phyloP scores from a whole-genome alignment of 305 asterid species.

The Rubia peregrina region DNA sequence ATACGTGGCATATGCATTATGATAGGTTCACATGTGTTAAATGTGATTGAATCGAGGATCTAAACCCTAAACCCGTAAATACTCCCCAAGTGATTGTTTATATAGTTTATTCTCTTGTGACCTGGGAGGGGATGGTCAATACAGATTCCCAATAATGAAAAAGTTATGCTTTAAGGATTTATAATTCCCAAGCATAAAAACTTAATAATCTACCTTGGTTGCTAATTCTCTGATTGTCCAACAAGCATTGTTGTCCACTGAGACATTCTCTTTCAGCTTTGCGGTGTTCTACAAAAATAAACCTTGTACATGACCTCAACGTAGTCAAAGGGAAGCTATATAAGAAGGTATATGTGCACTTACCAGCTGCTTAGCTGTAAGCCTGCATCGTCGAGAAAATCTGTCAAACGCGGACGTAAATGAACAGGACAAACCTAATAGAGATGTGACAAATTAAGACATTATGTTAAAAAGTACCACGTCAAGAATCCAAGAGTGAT shows the following conservation, averaged over 20 bases:
- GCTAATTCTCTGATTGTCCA: constrained; percentile 99
- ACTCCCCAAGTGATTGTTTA: no score
- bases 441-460: constrained; percentile 21
- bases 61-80: no score
- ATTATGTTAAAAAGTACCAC: neutral
- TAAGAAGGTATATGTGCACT: constrained; percentile 23
- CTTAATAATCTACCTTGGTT: constrained; percentile 53
- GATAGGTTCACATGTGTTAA: no score
- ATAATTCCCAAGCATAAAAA: neutral
- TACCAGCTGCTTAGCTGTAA: constrained; percentile 91
- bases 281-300: constrained; percentile 50
- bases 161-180: no score
- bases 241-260: constrained; percentile 98
- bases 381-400: constrained; percentile 84
- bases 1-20: no score
- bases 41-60: no score
- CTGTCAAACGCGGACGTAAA: constrained; percentile 70
- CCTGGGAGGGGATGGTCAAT: no score
- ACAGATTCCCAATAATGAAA: no score
- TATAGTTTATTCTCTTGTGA: no score
- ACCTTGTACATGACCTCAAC: constrained; percentile 16
- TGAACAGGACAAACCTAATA: constrained; percentile 89
- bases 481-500: neutral
- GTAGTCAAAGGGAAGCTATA: constrained; percentile 5
- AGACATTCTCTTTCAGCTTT: constrained; percentile 79